These are phyloP conservation scores for Magnusiomyces suaveolens DNA, from an alignment of 1,139 yeast species.

Conservation along the genomic window DNA sequence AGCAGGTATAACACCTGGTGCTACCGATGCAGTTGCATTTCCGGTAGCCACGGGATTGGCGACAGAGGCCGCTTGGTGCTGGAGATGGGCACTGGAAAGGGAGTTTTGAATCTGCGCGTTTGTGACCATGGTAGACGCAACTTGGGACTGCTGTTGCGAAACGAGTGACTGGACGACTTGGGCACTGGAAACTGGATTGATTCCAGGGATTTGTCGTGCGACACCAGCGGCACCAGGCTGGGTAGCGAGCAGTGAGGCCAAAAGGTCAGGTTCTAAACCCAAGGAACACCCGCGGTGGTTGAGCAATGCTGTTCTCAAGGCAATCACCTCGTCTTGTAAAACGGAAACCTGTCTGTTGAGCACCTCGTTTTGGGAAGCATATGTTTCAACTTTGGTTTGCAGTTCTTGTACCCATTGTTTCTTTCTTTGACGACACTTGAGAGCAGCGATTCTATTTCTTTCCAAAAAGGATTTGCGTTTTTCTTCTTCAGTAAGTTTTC, in stretches of 20 bases:
- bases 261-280: slow-evolving; percentile 7
- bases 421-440: slow-evolving; percentile 90
- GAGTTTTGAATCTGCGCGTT: background rate
- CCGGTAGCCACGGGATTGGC: too few species aligned
- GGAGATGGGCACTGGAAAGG: background rate
- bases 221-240: background rate
- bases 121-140: background rate
- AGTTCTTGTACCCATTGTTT: slow-evolving; percentile 78
- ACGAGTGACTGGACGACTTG: background rate
- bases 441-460: slow-evolving; percentile 88
- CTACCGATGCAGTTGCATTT: background rate
- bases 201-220: background rate
- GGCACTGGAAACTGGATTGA: background rate
- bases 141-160: background rate
- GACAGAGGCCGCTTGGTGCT: too few species aligned
- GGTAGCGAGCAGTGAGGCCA: slow-evolving; percentile 1
- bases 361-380: slow-evolving; percentile 61
- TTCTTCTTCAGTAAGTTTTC: slow-evolving; percentile 45
- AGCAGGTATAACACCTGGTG: background rate
- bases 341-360: slow-evolving; percentile 50
- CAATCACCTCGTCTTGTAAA: slow-evolving; percentile 50
- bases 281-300: slow-evolving; percentile 32
- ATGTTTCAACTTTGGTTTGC: slow-evolving; percentile 66
- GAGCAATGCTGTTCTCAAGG: slow-evolving; percentile 37
- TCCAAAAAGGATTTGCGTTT: slow-evolving; percentile 78